Conservation (phyloP, 768 basidiomycete species). For the Austroboletus festivus region DNA sequence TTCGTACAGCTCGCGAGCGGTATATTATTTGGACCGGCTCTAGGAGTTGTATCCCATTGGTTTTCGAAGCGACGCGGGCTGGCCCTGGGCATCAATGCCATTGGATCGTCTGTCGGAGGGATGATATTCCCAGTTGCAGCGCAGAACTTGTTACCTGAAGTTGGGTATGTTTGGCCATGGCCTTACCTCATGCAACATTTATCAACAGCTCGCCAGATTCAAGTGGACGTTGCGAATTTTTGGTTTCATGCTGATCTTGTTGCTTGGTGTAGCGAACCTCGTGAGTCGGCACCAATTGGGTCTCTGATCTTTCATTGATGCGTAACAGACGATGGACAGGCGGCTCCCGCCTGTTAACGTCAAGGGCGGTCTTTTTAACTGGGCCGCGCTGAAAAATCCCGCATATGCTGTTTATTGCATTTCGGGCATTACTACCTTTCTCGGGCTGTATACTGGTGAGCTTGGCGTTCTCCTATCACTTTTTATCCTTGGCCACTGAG, state of each 20-base stretch:
- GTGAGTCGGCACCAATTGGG: constrained; percentile 25
- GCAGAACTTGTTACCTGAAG: constrained; percentile 48
- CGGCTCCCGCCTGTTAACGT: constrained; percentile 53
- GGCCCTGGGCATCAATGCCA: constrained; percentile 59
- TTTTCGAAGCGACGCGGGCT: constrained; percentile 56
- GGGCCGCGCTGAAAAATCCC: constrained; percentile 43
- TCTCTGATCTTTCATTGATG: background rate
- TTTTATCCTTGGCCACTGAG: too few species aligned
- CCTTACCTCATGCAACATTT: background rate
- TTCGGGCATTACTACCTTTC: constrained; percentile 54
- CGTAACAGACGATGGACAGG: constrained; percentile 33
- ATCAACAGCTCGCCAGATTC: constrained; percentile 47
- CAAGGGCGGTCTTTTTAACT: constrained; percentile 59
- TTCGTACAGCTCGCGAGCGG: constrained; percentile 41
- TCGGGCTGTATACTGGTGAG: constrained; percentile 68
- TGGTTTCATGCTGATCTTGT: constrained; percentile 55
- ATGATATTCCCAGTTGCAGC: constrained; percentile 62
- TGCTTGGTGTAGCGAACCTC: constrained; percentile 54
- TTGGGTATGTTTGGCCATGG: constrained; percentile 45
- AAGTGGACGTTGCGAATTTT: constrained; percentile 73
- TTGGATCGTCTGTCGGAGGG: constrained; percentile 69
- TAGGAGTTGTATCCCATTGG: constrained; percentile 68
- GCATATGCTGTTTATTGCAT: constrained; percentile 55
- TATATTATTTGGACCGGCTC: constrained; percentile 58
- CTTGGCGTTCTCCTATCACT: constrained; percentile 1